Conservation (phyloP, 257 asterid species). For the Rubia yunnanensis region DNA sequence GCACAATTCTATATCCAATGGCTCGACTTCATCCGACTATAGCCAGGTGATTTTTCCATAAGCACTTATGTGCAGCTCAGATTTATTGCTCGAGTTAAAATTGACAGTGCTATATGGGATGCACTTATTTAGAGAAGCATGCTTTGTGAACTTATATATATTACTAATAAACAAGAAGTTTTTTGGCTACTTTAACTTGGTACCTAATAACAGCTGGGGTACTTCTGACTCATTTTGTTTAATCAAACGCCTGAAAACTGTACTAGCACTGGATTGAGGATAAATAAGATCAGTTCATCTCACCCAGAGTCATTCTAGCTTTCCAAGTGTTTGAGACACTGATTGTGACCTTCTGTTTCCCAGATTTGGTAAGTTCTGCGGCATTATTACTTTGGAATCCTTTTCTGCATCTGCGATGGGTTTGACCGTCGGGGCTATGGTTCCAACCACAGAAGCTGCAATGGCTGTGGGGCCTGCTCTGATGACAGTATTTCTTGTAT, state of each 20-base stretch:
- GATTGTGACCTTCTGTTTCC: slow-evolving; percentile 11
- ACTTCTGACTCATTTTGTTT: not conserved
- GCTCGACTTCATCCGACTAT: slow-evolving; percentile 79
- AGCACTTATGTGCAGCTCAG: not conserved
- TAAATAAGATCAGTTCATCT: not conserved
- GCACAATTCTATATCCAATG: slow-evolving; percentile 90
- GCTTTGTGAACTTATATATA: not conserved
- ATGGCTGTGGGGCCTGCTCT: slow-evolving; percentile 91
- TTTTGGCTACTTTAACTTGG: not conserved
- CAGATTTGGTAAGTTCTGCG: slow-evolving; percentile 89
- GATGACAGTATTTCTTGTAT: slow-evolving; percentile 94
- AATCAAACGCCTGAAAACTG: not conserved
- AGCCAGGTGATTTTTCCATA: slow-evolving; percentile 48
- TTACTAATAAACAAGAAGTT: not conserved
- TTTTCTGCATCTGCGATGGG: slow-evolving; percentile 99
- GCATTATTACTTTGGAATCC: slow-evolving; percentile 77
- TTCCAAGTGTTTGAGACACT: not conserved
- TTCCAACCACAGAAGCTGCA: slow-evolving; percentile 94
- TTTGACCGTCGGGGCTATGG: slow-evolving; percentile 97
- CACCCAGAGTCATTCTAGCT: not conserved
- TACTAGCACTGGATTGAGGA: not conserved
- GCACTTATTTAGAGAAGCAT: not conserved
- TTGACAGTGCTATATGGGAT: not conserved
- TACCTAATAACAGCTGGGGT: not conserved
- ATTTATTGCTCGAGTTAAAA: not conserved